Conservation (phyloP, 163 green algal genomes). For the Chloroidium sp. region DNA sequence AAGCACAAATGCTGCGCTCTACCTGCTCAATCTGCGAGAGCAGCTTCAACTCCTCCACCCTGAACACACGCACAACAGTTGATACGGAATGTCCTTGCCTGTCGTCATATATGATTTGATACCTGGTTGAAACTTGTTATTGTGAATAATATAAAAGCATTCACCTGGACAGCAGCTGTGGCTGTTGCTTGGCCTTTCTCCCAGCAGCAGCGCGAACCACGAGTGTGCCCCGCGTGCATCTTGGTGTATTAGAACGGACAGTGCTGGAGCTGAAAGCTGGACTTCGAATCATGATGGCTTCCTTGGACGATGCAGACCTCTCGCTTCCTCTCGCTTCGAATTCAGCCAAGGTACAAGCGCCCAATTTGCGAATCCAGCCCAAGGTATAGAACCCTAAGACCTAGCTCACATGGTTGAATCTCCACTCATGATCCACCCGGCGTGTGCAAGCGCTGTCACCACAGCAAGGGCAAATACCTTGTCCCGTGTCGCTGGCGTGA, state of each 20-base stretch:
- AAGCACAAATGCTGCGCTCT: too few relatives aligned
- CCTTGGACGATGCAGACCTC: too few relatives aligned
- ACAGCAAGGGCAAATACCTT: constrained; percentile 9
- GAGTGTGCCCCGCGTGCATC: background rate
- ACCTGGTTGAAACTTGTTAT: background rate
- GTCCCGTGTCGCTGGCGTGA: constrained; percentile 8
- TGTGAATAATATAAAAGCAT: background rate
- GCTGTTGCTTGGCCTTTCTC: background rate
- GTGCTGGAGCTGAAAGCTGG: too few relatives aligned
- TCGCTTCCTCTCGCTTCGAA: too few relatives aligned
- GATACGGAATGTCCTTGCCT: background rate
- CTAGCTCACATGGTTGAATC: constrained; percentile 2
- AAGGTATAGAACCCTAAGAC: background rate
- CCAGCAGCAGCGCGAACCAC: too few relatives aligned
- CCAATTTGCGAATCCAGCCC: too few relatives aligned
- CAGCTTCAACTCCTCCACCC: constrained; percentile 58
- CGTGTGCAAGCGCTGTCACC: constrained; percentile 15
- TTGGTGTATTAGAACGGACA: too few relatives aligned
- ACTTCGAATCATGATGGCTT: too few relatives aligned
- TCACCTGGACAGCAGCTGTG: background rate
- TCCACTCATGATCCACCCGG: constrained; percentile 10
- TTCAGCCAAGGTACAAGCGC: too few relatives aligned
- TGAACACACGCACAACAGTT: background rate
- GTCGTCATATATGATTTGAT: too few relatives aligned
- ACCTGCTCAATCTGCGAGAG: constrained; percentile 56